Percentiles rank a stretch among this genome's conserved stretches.
These are phyloP conservation scores for Udeniomyces megalosporus DNA, from an alignment of 768 basidiomycete genomes.

Conservation along the genomic window DNA sequence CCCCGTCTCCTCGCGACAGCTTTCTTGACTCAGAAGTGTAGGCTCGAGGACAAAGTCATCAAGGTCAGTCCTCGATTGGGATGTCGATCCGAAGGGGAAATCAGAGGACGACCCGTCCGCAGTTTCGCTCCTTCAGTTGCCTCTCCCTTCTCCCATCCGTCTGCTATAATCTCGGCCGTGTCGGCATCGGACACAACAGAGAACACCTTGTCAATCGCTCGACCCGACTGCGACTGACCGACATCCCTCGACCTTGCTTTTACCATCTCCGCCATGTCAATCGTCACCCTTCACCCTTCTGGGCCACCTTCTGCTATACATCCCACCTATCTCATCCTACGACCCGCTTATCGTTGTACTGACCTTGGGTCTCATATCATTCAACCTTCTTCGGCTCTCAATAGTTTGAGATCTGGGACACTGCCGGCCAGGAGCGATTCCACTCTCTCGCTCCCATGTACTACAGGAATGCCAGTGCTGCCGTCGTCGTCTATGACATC, in stretches of 20 bases:
- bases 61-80: too few species aligned
- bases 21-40: slow-evolving; percentile 60
- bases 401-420: slow-evolving; percentile 25
- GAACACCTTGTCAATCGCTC: too few species aligned
- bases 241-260: not conserved
- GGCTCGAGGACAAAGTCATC: slow-evolving; percentile 49
- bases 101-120: too few species aligned
- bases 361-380: not conserved
- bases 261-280: slow-evolving; percentile 20
- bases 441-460: slow-evolving; percentile 92
- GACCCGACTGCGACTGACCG: too few species aligned
- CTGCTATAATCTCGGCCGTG: too few species aligned
- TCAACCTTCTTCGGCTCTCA: not conserved
- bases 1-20: slow-evolving; percentile 15
- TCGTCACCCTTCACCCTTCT: not conserved
- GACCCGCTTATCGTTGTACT: too few species aligned
- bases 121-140: too few species aligned
- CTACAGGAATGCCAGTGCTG: slow-evolving; percentile 81
- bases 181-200: too few species aligned
- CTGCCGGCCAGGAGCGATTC: slow-evolving; percentile 47
- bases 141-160: too few species aligned
- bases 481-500: slow-evolving; percentile 95
- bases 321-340: too few species aligned
- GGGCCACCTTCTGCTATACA: too few species aligned
- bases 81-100: too few species aligned